Base-by-base conservation (phyloP, 139 green algal species). In the Edaphochlamys debaryana region DNA sequence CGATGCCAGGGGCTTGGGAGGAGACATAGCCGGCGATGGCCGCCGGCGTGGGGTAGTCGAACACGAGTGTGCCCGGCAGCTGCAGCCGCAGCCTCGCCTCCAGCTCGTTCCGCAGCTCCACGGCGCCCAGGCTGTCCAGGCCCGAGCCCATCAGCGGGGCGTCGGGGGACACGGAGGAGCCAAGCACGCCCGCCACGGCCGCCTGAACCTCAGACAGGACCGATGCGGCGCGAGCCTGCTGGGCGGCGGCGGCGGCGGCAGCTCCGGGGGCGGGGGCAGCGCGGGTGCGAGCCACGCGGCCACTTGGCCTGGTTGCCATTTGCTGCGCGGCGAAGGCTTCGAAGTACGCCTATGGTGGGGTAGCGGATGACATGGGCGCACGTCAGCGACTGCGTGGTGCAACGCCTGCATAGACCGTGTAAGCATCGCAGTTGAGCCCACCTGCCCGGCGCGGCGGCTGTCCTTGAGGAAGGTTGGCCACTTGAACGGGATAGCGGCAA, bases 101-200 rank as follows among this genome's bases (percentile, higher is more conserved):
- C 38, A 98, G 89, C 7, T 80, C 86, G 82, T 96, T 95, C 38
- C 92, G 85, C 80, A 97, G 90, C 92, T 98, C 94, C 60, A 96
- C 93, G 6, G 92, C 89, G 3, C 91, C 90, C 71, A 97, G 85
- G 13, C 90, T 96, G 89, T 97, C 95, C 45, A 98, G 67, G 11
- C 94, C 95, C 23, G 91, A 88, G 19, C 86, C 91, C 92, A 98
- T 95, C 41, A 98, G 89, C 1, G 95, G 95, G 40, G 95, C 86
- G 32, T 94, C 86, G 45, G 30, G 29, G 3, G 69, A 62, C 22
- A 90, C 85, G 30, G n/a, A 82, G 37, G 64, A 52, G 29, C 77
- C 84, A 11, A 85, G 41, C 62, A 85, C 77, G 52, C 54, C 52
- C 0, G 37, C 38, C 32, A 86, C 79, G 4, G 73, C 60, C 11